These are phyloP conservation scores for Salix purpurea DNA, from an alignment of 345 rosid genomes.

Conservation along the genomic window DNA sequence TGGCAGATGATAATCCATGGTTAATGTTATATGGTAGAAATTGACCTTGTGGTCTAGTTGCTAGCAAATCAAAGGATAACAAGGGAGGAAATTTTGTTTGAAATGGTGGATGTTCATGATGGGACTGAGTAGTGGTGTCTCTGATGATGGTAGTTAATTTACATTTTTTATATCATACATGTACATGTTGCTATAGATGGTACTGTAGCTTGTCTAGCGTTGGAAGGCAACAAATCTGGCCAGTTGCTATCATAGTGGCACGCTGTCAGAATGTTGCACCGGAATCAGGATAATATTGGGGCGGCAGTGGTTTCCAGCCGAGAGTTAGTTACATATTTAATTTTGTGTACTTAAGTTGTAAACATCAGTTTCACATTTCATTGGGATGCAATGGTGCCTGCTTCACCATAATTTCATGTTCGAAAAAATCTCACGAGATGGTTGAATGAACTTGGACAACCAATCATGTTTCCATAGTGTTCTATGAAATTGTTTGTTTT, in stretches of 20 bases:
- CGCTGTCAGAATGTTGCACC: background rate
- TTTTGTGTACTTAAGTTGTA: background rate
- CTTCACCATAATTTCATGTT: background rate
- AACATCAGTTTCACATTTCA: background rate
- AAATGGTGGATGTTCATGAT: background rate
- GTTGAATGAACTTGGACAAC: background rate
- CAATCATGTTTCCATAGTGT: background rate
- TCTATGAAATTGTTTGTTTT: no score
- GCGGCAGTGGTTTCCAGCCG: background rate
- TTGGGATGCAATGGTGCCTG: background rate
- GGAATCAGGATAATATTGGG: background rate
- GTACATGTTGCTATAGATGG: background rate
- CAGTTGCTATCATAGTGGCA: background rate
- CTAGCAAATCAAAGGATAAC: background rate
- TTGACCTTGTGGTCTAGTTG: background rate
- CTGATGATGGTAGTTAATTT: background rate
- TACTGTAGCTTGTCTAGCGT: background rate
- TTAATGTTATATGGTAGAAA: background rate
- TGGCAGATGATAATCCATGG: background rate
- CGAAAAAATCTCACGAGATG: background rate
- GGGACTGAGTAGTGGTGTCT: background rate
- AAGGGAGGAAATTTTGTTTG: background rate
- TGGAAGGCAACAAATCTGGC: no score
- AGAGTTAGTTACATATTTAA: background rate
- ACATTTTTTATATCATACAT: background rate